Conservation (phyloP, 1,139 yeast genomes). For the Magnusiomyces sp. region DNA sequence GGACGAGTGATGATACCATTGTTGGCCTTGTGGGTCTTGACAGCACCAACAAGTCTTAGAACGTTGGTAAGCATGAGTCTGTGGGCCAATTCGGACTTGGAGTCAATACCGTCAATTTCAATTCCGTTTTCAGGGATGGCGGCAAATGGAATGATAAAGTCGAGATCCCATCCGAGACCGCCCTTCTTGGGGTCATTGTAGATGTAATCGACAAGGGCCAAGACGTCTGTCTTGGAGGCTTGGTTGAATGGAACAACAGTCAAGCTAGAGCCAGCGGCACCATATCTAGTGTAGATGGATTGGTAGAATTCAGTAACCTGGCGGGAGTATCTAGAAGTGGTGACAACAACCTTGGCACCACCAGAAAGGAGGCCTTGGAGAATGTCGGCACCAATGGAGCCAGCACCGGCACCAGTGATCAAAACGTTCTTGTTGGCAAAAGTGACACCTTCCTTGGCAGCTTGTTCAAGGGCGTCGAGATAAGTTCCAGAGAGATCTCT, state of each 20-base stretch:
- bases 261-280: constrained; percentile 85
- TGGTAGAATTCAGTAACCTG: constrained; percentile 94
- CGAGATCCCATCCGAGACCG: constrained; percentile 88
- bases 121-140: constrained; percentile 98
- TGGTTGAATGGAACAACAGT: constrained; percentile 98
- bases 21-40: constrained; percentile 69
- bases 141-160: constrained; percentile 81
- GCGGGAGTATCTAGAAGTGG: constrained; percentile 92
- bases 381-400: constrained; percentile 96
- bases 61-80: constrained; percentile 96
- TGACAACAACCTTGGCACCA: constrained; percentile 95
- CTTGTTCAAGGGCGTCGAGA: constrained; percentile 84
- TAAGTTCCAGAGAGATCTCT: constrained; percentile 65
- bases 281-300: constrained; percentile 82
- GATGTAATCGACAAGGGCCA: constrained; percentile 74
- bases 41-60: constrained; percentile 83
- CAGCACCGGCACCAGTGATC: constrained; percentile 97
- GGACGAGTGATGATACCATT: constrained; percentile 77
- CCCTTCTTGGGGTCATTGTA: constrained; percentile 48
- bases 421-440: constrained; percentile 84
- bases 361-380: constrained; percentile 92
- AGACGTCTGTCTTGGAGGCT: constrained; percentile 91
- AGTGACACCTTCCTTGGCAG: constrained; percentile 85
- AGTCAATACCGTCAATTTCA: constrained; percentile 85
- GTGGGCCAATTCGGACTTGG: constrained; percentile 95